A percentile compares a stretch with the other conserved stretches of the same genome.
Conservation (phyloP, 2,329 filamentous ascomycete species). For the Didymella glomerata region DNA sequence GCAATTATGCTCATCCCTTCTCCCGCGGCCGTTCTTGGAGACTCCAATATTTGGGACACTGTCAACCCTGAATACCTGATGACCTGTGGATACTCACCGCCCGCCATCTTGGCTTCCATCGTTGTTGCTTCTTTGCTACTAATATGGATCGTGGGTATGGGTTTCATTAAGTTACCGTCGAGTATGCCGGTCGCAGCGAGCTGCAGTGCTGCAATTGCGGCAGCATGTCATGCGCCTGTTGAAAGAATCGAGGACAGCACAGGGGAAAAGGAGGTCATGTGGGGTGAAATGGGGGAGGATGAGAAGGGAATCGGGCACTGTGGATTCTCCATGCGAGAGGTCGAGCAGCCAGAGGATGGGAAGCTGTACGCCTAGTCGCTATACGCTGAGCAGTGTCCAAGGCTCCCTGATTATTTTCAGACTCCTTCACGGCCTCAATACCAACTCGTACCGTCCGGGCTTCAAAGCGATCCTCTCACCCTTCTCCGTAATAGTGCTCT, state of each 20-base stretch:
- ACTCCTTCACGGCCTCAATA: slow-evolving; percentile 34
- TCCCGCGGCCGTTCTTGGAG: neutral
- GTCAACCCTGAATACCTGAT: neutral
- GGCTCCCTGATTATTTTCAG: neutral
- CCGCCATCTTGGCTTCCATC: neutral
- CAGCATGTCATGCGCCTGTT: too few species aligned
- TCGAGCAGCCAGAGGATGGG: neutral
- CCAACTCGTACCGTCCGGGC: slow-evolving; percentile 20
- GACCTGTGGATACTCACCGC: neutral
- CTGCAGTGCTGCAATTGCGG: neutral
- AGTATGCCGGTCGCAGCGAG: neutral
- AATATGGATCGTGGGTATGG: neutral
- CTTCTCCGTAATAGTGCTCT: neutral
- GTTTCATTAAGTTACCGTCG: neutral
- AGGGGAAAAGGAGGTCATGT: too few species aligned
- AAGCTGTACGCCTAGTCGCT: neutral
- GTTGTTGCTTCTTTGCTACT: neutral
- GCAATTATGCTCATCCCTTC: neutral
- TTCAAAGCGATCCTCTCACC: slow-evolving; percentile 19
- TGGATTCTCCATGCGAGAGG: neutral
- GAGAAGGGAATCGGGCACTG: neutral
- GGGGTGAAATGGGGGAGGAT: neutral
- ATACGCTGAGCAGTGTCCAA: neutral
- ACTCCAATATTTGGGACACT: neutral
- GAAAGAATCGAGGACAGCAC: too few species aligned